A percentile compares a stretch with the other conserved stretches of the same genome.
Conservation (phyloP, 495 filamentous ascomycete species). For the Annulohypoxylon bovei region DNA sequence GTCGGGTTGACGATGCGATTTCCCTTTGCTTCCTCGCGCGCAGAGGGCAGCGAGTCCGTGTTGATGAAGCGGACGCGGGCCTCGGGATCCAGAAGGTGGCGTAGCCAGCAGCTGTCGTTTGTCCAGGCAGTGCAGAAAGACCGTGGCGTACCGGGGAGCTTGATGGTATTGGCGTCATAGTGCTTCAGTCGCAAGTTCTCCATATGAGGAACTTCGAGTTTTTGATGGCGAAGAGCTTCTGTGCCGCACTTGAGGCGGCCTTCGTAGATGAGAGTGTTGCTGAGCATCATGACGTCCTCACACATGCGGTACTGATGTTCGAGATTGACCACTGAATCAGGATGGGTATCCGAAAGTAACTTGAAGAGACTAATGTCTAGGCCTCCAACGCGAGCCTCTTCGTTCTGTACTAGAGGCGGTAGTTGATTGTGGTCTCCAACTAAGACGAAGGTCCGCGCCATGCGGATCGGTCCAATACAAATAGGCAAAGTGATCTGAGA, state of each 20-base stretch:
- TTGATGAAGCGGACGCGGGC: constrained; percentile 85
- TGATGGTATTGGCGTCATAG: constrained; percentile 56
- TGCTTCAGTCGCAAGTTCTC: constrained; percentile 66
- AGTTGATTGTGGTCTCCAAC: constrained; percentile 97
- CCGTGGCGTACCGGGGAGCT: constrained; percentile 44
- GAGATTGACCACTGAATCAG: constrained; percentile 84
- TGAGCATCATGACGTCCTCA: constrained; percentile 92
- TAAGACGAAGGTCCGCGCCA: constrained; percentile 92
- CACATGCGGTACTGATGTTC: constrained; percentile 99
- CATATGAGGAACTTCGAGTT: constrained; percentile 64
- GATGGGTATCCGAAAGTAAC: constrained; percentile 86
- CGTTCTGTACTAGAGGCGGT: constrained; percentile 92
- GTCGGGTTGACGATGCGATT: constrained; percentile 85
- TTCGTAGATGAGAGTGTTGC: constrained; percentile 91
- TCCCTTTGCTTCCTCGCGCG: constrained; percentile 76
- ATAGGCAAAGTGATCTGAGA: constrained; percentile 97
- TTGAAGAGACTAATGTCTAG: constrained; percentile 95
- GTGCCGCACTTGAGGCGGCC: constrained; percentile 91
- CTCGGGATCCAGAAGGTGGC: constrained; percentile 72
- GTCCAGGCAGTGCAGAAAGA: constrained; percentile 64
- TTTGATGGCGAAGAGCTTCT: constrained; percentile 72
- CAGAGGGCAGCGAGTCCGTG: constrained; percentile 75
- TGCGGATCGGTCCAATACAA: constrained; percentile 90
- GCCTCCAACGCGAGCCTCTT: constrained; percentile 83
- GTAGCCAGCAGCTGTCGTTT: constrained; percentile 78